Conservation (phyloP, 75 land plant species). For the Azolla pinnata region DNA sequence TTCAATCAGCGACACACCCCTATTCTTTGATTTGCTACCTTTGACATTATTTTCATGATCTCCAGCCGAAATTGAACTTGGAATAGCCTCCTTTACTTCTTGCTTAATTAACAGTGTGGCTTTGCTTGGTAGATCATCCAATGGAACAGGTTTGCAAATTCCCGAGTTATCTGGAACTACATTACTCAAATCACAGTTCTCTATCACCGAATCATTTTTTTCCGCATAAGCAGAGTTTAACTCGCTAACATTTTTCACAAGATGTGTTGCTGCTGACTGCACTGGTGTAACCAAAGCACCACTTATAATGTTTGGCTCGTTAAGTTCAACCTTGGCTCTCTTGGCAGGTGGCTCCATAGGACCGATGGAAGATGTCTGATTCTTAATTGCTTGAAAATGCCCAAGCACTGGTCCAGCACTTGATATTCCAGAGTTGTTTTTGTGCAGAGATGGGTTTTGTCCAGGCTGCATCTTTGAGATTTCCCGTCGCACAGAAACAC, state of each 20-base stretch:
- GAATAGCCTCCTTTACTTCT: constrained; percentile 33
- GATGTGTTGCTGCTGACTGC: background rate
- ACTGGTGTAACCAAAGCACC: background rate
- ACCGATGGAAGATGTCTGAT: background rate
- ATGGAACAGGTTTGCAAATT: no score
- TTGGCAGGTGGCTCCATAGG: background rate
- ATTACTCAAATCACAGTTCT: no score
- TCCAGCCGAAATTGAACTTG: constrained; percentile 6
- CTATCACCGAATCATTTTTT: no score
- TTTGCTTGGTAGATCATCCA: constrained; percentile 21
- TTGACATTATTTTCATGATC: constrained; percentile 39
- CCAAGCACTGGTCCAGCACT: background rate
- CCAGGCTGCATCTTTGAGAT: background rate
- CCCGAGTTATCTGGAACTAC: no score
- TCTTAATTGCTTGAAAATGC: background rate
- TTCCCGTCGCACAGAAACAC: constrained; percentile 53
- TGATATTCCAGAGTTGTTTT: background rate
- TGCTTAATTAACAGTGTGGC: constrained; percentile 12
- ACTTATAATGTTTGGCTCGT: background rate
- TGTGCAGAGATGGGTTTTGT: background rate
- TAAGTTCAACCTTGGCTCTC: background rate
- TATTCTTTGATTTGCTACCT: constrained; percentile 73
- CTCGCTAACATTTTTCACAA: no score
- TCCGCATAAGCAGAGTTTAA: no score
- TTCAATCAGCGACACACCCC: constrained; percentile 87